These are phyloP conservation scores for Sphaerulina populicola DNA, from an alignment of 2,329 filamentous ascomycete genomes.

Conservation along the genomic window DNA sequence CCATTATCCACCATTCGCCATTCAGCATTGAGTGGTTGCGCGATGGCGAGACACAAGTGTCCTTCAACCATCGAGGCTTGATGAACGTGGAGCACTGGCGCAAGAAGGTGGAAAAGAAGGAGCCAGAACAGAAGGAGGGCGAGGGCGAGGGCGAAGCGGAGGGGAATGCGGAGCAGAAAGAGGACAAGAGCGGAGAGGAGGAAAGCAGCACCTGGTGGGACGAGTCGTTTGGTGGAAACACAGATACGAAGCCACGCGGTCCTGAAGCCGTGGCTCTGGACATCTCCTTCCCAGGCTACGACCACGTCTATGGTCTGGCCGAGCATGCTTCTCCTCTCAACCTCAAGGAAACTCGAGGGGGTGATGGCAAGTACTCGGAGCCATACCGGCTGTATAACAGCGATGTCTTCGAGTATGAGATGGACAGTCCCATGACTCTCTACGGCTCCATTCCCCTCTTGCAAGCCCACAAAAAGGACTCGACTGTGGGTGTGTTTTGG, in stretches of 20 bases:
- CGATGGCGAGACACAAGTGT: constrained; percentile 72
- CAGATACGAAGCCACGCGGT: constrained; percentile 87
- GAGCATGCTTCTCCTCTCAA: constrained; percentile 85
- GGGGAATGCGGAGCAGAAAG: constrained; percentile 25
- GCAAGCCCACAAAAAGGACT: constrained; percentile 91
- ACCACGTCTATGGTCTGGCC: constrained; percentile 87
- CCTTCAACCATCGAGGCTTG: constrained; percentile 80
- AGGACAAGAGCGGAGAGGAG: constrained; percentile 50
- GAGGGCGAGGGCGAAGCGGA: constrained; percentile 43
- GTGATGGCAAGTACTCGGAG: constrained; percentile 73
- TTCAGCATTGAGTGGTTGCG: constrained; percentile 81
- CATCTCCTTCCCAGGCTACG: constrained; percentile 84
- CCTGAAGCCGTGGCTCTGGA: constrained; percentile 88
- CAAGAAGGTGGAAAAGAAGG: constrained; percentile 63
- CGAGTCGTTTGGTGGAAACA: constrained; percentile 89
- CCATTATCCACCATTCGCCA: constrained; percentile 71
- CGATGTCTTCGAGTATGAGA: constrained; percentile 95
- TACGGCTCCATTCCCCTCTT: constrained; percentile 97
- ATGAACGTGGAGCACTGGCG: constrained; percentile 96
- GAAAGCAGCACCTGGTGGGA: constrained; percentile 97
- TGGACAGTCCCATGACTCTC: constrained; percentile 95
- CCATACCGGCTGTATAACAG: constrained; percentile 94
- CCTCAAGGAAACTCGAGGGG: constrained; percentile 81
- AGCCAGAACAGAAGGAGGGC: constrained; percentile 38
- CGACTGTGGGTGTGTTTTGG: constrained; percentile 94